Evolutionary conservation across 768 basidiomycete species (phyloP), one percentile per base, ranked within the genome.

Genomic region (Leccinum rimulosum): DNA sequence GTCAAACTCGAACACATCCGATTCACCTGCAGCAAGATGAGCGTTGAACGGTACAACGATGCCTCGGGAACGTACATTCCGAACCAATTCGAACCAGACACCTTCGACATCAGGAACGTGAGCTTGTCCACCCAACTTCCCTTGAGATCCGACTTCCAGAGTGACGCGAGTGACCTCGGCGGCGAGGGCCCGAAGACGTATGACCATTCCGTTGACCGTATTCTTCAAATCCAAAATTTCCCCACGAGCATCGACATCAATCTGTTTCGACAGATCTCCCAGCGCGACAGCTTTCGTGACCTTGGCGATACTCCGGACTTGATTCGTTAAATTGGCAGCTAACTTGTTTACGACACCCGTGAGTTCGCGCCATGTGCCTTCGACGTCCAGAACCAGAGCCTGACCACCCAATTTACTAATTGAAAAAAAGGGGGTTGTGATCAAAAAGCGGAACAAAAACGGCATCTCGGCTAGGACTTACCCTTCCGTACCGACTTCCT

Each of bases 41-140:
- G 17, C 52, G 61, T 57, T 22, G 14, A 22, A 31, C 17, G 17
- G 43, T 9, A 25, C 15, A 43, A 53, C 27, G 35, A 56, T 36
- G 45, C 50, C 35, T 38, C 43, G 7, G 3, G 4, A 47, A 61
- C 83, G 61, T 65, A 88, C 89, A 67, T 90, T 90, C 52, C 84
- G 77, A 58, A 91, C 91, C 73, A 91, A 76, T 69, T 93, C 87
- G 61, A 86, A 83, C 90, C 90, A 91, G n/a, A 91, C 87, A n/a
- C 93, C 93, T 69, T 94, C 89, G 25, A 94, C 92, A 62, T 93
- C 91, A 27, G 90, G 88, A 10, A 96, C 93, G 55, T 86, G 79
- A 1, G 92, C 93, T 72, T 94, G 90, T 49, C 92, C 92, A 59
- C 93, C 93, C 57, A 95, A 77, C 76, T 91, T 91, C 15, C 93